Evolutionary conservation across 352 stramenopile species (phyloP).

Genomic region (Phytopythium cucurbitacearum): DNA sequence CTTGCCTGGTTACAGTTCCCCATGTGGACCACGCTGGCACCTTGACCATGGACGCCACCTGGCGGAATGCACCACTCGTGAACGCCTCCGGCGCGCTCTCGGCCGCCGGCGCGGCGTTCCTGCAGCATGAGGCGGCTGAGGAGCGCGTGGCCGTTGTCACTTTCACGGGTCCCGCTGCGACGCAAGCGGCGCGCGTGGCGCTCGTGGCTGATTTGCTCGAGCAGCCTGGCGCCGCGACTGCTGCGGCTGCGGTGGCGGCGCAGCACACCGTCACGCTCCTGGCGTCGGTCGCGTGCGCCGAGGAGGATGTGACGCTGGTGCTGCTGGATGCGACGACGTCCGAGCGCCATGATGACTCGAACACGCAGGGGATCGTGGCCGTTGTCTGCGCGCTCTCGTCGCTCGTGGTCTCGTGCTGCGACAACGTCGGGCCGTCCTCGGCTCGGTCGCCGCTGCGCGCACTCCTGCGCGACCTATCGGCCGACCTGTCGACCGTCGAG

Average conservation of each 20-base stretch:
- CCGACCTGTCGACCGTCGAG: conserved; percentile 41
- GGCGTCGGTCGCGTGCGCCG: conserved; percentile 30
- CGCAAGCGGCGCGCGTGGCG: conserved; percentile 12
- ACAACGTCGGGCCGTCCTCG: conserved; percentile 20
- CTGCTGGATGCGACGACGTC: conserved; percentile 32
- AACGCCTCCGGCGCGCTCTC: conserved; percentile 33
- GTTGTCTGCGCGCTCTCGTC: conserved; percentile 58
- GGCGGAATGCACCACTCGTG: conserved; percentile 33
- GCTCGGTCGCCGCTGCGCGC: conserved; percentile 35
- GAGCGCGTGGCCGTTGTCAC: conserved; percentile 51
- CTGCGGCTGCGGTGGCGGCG: not conserved
- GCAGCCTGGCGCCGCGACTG: not conserved
- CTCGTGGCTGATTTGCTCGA: conserved; percentile 22
- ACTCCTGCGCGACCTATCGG: conserved; percentile 37
- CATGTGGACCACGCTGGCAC: not conserved
- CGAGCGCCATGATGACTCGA: conserved; percentile 4
- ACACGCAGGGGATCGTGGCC: conserved; percentile 22
- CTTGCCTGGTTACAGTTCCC: no score
- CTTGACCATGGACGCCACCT: conserved; percentile 36
- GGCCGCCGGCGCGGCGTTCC: conserved; percentile 20
- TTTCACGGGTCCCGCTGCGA: conserved; percentile 33
- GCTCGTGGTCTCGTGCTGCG: conserved; percentile 46
- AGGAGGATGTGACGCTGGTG: conserved; percentile 53
- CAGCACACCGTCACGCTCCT: conserved; percentile 30
- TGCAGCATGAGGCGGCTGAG: conserved; percentile 38